Conservation (phyloP, 2,329 filamentous ascomycete genomes). For the Lasiodiplodia gonubiensis region DNA sequence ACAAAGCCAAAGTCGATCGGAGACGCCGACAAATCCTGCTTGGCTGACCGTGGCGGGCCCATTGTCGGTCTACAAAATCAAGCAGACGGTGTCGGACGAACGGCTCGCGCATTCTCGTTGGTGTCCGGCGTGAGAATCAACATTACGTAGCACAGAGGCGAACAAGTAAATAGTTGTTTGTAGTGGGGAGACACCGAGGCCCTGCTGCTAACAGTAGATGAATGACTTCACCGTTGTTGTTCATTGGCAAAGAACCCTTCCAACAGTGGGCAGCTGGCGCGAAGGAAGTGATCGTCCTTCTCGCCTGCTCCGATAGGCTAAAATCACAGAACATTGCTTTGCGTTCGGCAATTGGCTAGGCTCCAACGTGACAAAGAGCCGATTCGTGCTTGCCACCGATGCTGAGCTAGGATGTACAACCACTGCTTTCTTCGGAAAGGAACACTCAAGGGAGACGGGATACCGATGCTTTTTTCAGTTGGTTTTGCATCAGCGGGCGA, state of each 20-base stretch:
- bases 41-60: not conserved
- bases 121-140: not conserved
- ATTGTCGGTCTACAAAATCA: not conserved
- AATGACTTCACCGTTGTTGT: not conserved
- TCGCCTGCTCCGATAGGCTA: not conserved
- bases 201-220: not conserved
- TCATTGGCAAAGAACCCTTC: not conserved
- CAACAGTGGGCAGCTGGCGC: no score
- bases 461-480: not conserved
- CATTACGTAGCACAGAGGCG: not conserved
- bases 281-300: no score
- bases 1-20: not conserved
- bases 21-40: not conserved
- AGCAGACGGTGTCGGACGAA: not conserved
- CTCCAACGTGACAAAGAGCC: not conserved
- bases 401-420: not conserved
- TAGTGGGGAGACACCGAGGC: not conserved
- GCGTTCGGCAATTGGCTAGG: not conserved
- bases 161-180: not conserved
- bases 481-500: not conserved
- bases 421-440: not conserved
- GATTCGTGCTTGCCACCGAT: not conserved
- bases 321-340: not conserved
- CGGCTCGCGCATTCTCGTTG: conserved; percentile 9
- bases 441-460: not conserved